Evolutionary conservation across 2,329 filamentous ascomycete genomes (phyloP).

Genomic region (Aureobasidium sp.): DNA sequence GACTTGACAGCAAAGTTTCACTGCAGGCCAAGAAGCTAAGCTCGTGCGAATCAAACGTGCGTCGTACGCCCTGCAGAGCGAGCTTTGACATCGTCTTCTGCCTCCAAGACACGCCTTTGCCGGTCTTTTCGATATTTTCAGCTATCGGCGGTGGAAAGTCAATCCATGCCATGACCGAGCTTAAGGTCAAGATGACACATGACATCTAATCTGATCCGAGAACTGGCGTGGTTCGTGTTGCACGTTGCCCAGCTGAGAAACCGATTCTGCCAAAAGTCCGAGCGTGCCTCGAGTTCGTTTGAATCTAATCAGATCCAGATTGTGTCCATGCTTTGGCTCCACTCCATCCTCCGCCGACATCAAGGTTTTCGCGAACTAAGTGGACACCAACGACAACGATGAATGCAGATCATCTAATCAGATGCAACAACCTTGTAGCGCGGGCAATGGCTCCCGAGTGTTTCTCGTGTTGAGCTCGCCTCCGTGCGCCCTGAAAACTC

Average conservation of each 20-base stretch:
- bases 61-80: neutral
- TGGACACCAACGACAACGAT: neutral
- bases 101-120: too few species aligned
- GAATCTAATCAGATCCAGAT: constrained; percentile 9
- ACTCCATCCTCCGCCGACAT: neutral
- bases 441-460: neutral
- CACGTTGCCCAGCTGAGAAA: neutral
- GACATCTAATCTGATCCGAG: constrained; percentile 7
- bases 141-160: constrained; percentile 46
- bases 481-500: neutral
- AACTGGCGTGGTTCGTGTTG: neutral
- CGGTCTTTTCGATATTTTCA: too few species aligned
- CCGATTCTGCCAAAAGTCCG: neutral
- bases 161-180: constrained; percentile 43
- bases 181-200: constrained; percentile 33
- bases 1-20: neutral
- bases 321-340: neutral
- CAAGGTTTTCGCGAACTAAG: neutral
- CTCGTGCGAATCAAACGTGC: neutral
- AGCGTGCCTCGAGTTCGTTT: neutral
- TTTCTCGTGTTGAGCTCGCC: neutral
- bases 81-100: too few species aligned
- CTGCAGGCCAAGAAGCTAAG: constrained; percentile 1
- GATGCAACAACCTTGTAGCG: constrained; percentile 5
- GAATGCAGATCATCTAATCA: neutral